Conservation (phyloP, 2,329 filamentous ascomycete genomes). For the Penicillium vulpinum region DNA sequence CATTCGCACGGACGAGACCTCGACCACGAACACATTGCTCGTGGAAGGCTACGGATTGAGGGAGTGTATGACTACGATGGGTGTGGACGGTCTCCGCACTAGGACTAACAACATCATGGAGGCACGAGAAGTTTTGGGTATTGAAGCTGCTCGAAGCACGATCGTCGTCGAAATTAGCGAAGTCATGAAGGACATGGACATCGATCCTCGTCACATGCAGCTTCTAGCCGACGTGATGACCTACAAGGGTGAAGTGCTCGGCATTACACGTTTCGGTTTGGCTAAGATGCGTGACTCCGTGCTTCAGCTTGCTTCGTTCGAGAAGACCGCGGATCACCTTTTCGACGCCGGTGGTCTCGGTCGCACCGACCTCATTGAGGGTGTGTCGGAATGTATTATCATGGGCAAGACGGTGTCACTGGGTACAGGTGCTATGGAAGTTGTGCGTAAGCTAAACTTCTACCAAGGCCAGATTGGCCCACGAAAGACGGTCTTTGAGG, state of each 20-base stretch:
- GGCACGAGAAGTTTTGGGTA: slow-evolving; percentile 80
- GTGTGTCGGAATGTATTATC: slow-evolving; percentile 95
- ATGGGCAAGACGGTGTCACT: slow-evolving; percentile 94
- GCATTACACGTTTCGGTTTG: slow-evolving; percentile 93
- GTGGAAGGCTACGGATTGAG: slow-evolving; percentile 94
- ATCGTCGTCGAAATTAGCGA: slow-evolving; percentile 84
- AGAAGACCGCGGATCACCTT: slow-evolving; percentile 96
- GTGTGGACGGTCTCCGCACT: slow-evolving; percentile 75
- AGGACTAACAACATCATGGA: slow-evolving; percentile 90
- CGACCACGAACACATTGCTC: slow-evolving; percentile 69
- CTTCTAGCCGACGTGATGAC: slow-evolving; percentile 98
- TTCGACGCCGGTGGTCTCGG: slow-evolving; percentile 92
- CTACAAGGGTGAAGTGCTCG: slow-evolving; percentile 94
- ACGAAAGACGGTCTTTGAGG: slow-evolving; percentile 68
- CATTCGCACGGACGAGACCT: slow-evolving; percentile 74
- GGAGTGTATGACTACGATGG: slow-evolving; percentile 89
- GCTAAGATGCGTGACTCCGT: slow-evolving; percentile 96
- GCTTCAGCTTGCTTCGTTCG: slow-evolving; percentile 89
- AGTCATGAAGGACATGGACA: slow-evolving; percentile 93
- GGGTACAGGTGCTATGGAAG: slow-evolving; percentile 88
- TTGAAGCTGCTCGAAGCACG: slow-evolving; percentile 86
- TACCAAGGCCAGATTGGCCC: slow-evolving; percentile 58
- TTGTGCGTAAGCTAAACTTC: slow-evolving; percentile 75
- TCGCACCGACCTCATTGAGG: slow-evolving; percentile 89
- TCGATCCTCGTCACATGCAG: slow-evolving; percentile 97